Evolutionary conservation across 805 yeast genomes (phyloP), one percentile per base, ranked within the genome.

Genomic region (Wickerhamomyces sydowiorum): DNA sequence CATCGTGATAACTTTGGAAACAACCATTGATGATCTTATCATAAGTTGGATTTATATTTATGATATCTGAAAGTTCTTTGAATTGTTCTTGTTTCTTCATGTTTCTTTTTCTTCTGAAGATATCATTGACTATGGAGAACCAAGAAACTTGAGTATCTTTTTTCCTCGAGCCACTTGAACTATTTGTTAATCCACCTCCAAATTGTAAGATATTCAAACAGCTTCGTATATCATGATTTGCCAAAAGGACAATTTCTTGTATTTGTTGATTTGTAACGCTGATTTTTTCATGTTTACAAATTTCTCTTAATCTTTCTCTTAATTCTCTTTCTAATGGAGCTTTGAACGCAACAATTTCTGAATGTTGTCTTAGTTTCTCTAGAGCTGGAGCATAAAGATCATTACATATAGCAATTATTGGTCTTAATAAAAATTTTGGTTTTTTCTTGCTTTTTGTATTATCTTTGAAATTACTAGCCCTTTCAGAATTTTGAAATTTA

Each of bases 361-460:
- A 78, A 45, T 72, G 64, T 0, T 83, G 82, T 46, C 91, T 76
- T 46, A 91, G 66, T 43, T 77, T 79, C 40, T 87, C 95, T 62
- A 91, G 67, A 1, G 86, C 77, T 3, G 80, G 76, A 0, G 86
- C 75, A 59, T 86, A 89, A 2, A 86, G 71, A 55, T 93, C 96
- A 56, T 91, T 93, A 59, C 97, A 95, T 42, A 93, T 78, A 33
- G 96, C 90, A 41, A 91, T 86, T 17, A 93, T 87, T 1, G 98
- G 98, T 50, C 98, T 72, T 52, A 72, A 68, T 34, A 93, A 60
- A 5, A 80, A 62, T 28, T 64, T 66, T 10, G 66, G 60, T 37
- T 57, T 62, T 40, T 61, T 63, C 39, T 61, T 65, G 40, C 66
- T 63, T 30, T 57, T 62, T 19, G 56, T 56, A 33, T 56, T 60